Percentiles rank a stretch among this genome's conserved stretches.
phyloP scores from a whole-genome alignment of 1,139 yeast genomes.

The Arxiozyma telluris region DNA sequence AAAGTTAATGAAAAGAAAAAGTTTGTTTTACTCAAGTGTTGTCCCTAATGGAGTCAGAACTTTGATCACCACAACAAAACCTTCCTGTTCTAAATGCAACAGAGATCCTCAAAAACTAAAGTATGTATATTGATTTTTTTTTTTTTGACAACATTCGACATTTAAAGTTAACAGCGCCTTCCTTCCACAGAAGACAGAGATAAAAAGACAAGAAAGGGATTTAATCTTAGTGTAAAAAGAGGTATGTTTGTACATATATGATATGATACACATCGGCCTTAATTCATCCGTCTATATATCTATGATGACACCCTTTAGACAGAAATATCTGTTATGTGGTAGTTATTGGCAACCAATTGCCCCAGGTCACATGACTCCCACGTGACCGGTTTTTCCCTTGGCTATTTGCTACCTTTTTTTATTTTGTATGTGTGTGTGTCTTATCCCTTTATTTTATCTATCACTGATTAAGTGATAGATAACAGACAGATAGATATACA shows the following conservation, averaged over 20 bases:
- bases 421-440: too few relatives aligned
- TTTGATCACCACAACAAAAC: conserved; percentile 11
- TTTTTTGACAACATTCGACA: not conserved
- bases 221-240: too few relatives aligned
- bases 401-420: not conserved
- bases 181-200: not conserved
- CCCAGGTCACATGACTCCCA: not conserved
- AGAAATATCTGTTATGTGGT: too few relatives aligned
- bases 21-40: not conserved
- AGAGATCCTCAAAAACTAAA: conserved; percentile 6
- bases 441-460: not conserved
- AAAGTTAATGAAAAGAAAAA: not conserved
- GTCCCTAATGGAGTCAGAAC: conserved; percentile 1
- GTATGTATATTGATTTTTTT: conserved; percentile 7
- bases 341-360: not conserved
- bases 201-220: not conserved
- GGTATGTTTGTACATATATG: not conserved
- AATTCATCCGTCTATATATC: not conserved
- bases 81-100: conserved; percentile 14
- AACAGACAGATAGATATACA: not conserved
- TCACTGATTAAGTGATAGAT: not conserved
- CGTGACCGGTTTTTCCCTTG: not conserved
- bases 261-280: not conserved
- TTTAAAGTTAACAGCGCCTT: not conserved
- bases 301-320: too few relatives aligned